A percentile compares a stretch with the other conserved stretches of the same genome.
Conservation (phyloP, 768 basidiomycete species). For the Royoungia palumana region DNA sequence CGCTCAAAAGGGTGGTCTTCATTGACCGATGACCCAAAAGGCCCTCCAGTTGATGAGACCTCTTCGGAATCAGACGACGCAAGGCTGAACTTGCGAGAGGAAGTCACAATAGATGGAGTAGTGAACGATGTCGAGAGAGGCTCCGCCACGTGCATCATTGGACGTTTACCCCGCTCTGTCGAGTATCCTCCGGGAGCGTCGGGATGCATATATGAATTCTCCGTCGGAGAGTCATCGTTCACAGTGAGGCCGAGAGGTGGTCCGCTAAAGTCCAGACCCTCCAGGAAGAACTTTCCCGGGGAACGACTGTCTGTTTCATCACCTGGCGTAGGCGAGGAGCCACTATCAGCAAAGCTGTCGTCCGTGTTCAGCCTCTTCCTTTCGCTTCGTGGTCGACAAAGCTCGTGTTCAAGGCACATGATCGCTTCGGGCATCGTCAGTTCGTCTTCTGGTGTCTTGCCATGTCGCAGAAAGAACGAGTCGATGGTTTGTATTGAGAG, state of each 20-base stretch:
- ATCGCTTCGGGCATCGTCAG: constrained; percentile 77
- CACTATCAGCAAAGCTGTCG: constrained; percentile 40
- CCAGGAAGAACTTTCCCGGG: constrained; percentile 44
- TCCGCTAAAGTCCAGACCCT: constrained; percentile 61
- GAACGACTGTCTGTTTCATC: constrained; percentile 28
- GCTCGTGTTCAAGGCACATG: constrained; percentile 81
- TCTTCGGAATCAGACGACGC: constrained; percentile 50
- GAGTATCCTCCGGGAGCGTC: constrained; percentile 24
- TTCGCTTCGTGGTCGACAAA: constrained; percentile 69
- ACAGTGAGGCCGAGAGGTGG: constrained; percentile 35
- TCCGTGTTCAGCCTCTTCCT: constrained; percentile 60
- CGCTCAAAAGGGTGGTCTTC: constrained; percentile 58
- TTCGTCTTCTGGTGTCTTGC: constrained; percentile 66
- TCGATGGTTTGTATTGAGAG: constrained; percentile 75
- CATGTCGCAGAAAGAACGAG: constrained; percentile 72
- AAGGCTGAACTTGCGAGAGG: constrained; percentile 33
- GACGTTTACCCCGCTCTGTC: constrained; percentile 49
- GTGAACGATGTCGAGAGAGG: constrained; percentile 17
- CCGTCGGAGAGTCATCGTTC: constrained; percentile 30
- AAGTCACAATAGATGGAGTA: constrained; percentile 3
- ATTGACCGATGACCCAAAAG: constrained; percentile 8
- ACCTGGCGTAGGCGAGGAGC: constrained; percentile 53
- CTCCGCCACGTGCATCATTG: constrained; percentile 35
- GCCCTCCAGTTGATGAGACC: constrained; percentile 16
- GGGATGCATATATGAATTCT: constrained; percentile 13